Evolutionary conservation across 1,284 basidiomycete species (phyloP), one percentile per base, ranked within the genome.

Genomic region (Coniferiporia weirii): DNA sequence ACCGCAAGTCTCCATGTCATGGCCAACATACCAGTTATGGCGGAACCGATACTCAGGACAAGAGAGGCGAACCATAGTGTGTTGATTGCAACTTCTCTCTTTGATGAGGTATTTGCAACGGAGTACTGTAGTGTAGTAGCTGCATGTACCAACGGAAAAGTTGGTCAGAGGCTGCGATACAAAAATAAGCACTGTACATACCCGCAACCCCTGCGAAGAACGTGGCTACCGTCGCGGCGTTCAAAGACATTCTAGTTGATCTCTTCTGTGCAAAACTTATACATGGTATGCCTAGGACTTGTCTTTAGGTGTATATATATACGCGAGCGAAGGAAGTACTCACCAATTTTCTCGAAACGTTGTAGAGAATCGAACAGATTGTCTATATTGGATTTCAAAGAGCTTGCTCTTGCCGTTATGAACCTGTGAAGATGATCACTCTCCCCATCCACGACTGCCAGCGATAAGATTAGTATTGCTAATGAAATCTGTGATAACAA

Each of bases 181-280:
- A 8, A 52, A n/a, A 17, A 52, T 27, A 34, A 43, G 27, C 19
- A 9, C 10, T 15, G 12, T 17, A 35, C 54, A 19, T 36, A 53
- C 59, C 59, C 20, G 59, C 54, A 22, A 61, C 59, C 5, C 59
- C 59, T 17, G 59, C 59, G 35, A 61, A 61, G 55, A 61, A 61
- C 9, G 59, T 61, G 1, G 59, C 59, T 5, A 61, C 51, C 19
- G 59, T 57, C 32, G 59, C 48, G 10, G 59, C 59, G 36, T 56
- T 56, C 15, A 56, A 35, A 4, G 57, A 43, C 55, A 57, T 61
- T n/a, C 44, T 61, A 27, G 59, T 43, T 17, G 59, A 56, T 7
- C 59, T 47, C 22, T 61, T 61, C 50, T 61, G 59, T 5, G 59
- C 38, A 40, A 36, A 61, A 22, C 54, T 56, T 20, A 61, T 61